These are phyloP conservation scores for Globisporangium iwayamae DNA, from an alignment of 352 stramenopile genomes.

Conservation along the genomic window DNA sequence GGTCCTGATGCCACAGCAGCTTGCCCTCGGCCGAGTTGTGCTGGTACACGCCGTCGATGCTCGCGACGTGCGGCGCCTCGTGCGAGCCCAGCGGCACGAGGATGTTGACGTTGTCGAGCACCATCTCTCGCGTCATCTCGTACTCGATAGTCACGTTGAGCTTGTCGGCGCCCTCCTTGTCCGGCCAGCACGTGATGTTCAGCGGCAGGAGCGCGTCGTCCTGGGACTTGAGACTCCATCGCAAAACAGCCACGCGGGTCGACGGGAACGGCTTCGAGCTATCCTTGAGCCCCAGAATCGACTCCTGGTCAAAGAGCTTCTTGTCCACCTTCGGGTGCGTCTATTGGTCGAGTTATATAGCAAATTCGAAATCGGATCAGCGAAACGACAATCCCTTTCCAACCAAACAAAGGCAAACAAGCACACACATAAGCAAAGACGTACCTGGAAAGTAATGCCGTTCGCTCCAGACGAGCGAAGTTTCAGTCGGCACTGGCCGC, in stretches of 20 bases:
- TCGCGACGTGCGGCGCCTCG: slow-evolving; percentile 68
- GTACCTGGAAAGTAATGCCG: slow-evolving; percentile 73
- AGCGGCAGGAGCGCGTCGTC: slow-evolving; percentile 82
- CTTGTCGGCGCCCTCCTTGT: slow-evolving; percentile 82
- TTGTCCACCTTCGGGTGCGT: slow-evolving; percentile 89
- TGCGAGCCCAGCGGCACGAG: slow-evolving; percentile 69
- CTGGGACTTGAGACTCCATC: slow-evolving; percentile 86
- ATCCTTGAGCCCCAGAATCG: slow-evolving; percentile 77
- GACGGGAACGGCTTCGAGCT: slow-evolving; percentile 79
- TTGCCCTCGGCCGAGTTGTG: slow-evolving; percentile 71
- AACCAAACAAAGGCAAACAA: not conserved
- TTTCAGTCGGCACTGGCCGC: slow-evolving; percentile 68
- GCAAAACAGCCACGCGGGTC: slow-evolving; percentile 74
- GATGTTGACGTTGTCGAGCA: slow-evolving; percentile 87
- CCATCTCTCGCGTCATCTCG: slow-evolving; percentile 84
- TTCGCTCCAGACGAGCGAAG: slow-evolving; percentile 62
- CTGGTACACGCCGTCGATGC: slow-evolving; percentile 84
- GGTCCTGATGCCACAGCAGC: slow-evolving; percentile 82
- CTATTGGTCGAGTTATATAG: slow-evolving; percentile 12
- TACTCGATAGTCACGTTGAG: slow-evolving; percentile 89
- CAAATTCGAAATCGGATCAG: not conserved
- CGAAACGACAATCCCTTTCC: not conserved
- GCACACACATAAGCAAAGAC: not conserved
- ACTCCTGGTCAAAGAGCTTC: slow-evolving; percentile 80
- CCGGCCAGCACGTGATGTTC: slow-evolving; percentile 87